phyloP scores from a whole-genome alignment of 2,329 filamentous ascomycete genomes.

The Coniochaeta prunicola region DNA sequence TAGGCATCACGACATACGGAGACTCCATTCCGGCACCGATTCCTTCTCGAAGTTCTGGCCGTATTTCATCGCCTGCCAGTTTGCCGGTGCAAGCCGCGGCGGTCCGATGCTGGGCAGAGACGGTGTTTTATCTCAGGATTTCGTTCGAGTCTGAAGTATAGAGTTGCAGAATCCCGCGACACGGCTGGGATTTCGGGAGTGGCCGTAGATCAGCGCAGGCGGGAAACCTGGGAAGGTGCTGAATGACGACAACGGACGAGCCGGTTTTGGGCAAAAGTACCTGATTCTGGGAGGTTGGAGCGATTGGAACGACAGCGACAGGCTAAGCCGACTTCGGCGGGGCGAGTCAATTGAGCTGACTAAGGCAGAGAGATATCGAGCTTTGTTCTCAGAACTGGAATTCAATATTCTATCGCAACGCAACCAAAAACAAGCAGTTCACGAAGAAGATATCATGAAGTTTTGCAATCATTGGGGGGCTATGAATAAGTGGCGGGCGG shows the following conservation, averaged over 20 bases:
- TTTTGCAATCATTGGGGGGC: neutral
- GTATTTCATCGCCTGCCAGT: conserved; percentile 57
- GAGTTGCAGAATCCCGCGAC: neutral
- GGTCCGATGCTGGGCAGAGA: neutral
- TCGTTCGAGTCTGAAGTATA: neutral
- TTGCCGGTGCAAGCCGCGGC: neutral
- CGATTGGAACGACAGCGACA: neutral
- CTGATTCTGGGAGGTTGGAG: neutral
- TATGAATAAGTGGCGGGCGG: neutral
- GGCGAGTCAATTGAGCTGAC: neutral
- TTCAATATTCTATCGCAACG: neutral
- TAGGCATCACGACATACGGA: conserved; percentile 44
- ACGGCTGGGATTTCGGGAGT: neutral
- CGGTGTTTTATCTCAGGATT: neutral
- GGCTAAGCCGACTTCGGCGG: neutral
- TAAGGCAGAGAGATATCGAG: neutral
- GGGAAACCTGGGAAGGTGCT: neutral
- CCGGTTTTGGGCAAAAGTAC: neutral
- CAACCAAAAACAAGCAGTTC: neutral
- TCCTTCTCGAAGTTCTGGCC: conserved; percentile 65
- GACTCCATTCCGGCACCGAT: conserved; percentile 76
- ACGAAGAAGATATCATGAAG: neutral
- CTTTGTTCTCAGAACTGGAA: neutral
- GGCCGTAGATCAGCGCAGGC: neutral
- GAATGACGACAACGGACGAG: neutral